Evolutionary conservation across 371 early-diverging fungal species (phyloP), one percentile per base, ranked within the genome.

Genomic region (Globomyces sp.): DNA sequence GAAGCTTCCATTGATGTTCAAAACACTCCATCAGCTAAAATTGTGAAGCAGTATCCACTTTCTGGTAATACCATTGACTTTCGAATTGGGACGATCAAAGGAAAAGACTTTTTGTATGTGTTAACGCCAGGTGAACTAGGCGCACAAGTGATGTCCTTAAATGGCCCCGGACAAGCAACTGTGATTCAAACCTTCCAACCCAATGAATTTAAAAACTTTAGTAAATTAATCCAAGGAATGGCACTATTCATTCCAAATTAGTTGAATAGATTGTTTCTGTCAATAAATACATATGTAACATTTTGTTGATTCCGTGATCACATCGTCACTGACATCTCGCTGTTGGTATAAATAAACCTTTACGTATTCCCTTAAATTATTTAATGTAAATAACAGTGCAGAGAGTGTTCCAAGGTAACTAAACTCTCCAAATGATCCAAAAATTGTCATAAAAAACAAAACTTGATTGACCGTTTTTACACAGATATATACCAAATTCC

Each of bases 1-100:
- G 65, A 65, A 55, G 57, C 58, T 42, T 44, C 1, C 43, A 34
- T 39, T 13, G 55, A 9, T 40, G 42, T 9, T 53, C 51, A 57
- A 8, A 10, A n/a, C 9, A 63, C n/a, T 8, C 52, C 52, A 51
- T 59, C 57, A 8, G 65, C 24, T 3, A 36, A 4, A 8, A 4
- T 57, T 5, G 36, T 65, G 1, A 40, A 11, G 4, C 57, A 65
- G 37, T 39, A 61, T 37, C 48, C 61, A 6, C 34, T 65, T 2
- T 51, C 52, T 11, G 57, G 46, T 34, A 57, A 65, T 36, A 57
- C 57, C 24, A 65, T 65, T 43, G 57, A 52, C 13, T 36, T 51
- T 8, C 52, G 52, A 6, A 55, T 65, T 57, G 65, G 40, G 8
- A 60, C 57, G 10, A 4, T 57, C 4, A 8, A 9, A 39, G 55